A percentile compares a stretch with the other conserved stretches of the same genome.
phyloP scores from a whole-genome alignment of 169 alveolate species.

The Eimeria falciformis region DNA sequence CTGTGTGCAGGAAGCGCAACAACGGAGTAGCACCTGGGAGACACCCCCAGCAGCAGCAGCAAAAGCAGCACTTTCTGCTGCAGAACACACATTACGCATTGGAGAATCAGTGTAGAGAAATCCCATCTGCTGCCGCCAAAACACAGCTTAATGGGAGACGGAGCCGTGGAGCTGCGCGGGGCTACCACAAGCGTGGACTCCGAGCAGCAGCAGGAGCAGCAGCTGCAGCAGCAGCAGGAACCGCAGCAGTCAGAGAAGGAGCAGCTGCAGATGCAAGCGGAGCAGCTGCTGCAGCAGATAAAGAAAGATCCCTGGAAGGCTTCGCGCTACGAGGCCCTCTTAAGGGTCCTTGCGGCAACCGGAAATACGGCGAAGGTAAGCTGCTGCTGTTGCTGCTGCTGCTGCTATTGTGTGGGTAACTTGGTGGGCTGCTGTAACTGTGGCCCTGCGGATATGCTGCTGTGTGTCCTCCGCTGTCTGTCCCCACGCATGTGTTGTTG shows the following conservation, averaged over 20 bases:
- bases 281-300: slow-evolving; percentile 16
- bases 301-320: background rate
- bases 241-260: background rate
- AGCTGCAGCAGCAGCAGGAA: slow-evolving; percentile 13
- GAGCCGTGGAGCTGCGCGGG: slow-evolving; percentile 7
- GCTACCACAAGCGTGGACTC: background rate
- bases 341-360: background rate
- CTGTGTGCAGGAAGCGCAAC: slow-evolving; percentile 2
- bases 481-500: background rate
- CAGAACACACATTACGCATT: background rate
- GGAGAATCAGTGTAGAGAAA: no score
- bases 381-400: background rate
- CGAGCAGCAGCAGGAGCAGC: slow-evolving; percentile 44
- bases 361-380: background rate
- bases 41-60: slow-evolving; percentile 16
- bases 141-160: background rate
- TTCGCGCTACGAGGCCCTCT: background rate
- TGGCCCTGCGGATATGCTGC: background rate
- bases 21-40: background rate
- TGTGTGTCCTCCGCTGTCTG: background rate
- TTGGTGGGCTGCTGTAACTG: background rate
- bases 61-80: background rate
- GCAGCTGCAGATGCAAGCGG: slow-evolving; percentile 1
- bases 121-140: background rate
- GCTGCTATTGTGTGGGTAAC: background rate